Conservation (phyloP, 805 yeast species). For the Candida incommunis region DNA sequence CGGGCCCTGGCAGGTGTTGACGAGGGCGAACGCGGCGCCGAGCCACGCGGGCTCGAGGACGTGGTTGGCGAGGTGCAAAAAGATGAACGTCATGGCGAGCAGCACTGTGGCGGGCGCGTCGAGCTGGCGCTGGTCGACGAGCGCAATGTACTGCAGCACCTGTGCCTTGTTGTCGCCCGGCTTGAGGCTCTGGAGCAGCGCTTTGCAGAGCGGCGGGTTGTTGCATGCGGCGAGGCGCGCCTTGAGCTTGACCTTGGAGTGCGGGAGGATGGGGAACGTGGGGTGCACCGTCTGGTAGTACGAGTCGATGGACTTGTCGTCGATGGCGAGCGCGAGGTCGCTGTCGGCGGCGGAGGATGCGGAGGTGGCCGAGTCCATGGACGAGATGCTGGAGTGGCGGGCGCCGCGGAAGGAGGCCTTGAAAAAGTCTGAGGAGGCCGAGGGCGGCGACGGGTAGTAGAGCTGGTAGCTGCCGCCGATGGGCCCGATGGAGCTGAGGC, state of each 20-base stretch:
- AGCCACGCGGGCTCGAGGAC: conserved; percentile 20
- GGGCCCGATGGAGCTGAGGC: conserved; percentile 2
- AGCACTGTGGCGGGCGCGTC: conserved; percentile 15
- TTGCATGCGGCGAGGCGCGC: conserved; percentile 16
- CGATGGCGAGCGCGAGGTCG: not conserved
- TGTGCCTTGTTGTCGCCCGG: conserved; percentile 5
- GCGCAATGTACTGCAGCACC: conserved; percentile 4
- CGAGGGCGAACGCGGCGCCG: conserved; percentile 21
- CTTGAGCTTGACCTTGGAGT: conserved; percentile 18
- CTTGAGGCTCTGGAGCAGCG: conserved; percentile 14
- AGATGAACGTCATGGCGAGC: conserved; percentile 19
- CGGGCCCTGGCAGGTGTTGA: not conserved
- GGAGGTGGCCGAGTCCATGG: not conserved
- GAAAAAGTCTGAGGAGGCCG: conserved; percentile 4
- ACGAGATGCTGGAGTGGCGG: conserved; percentile 1
- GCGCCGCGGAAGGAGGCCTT: conserved; percentile 6
- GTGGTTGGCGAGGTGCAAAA: conserved; percentile 18
- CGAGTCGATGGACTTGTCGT: conserved; percentile 19
- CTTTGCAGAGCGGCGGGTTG: conserved; percentile 14
- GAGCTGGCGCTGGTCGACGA: conserved; percentile 4
- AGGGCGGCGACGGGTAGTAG: conserved; percentile 7
- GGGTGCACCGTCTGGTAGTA: conserved; percentile 26
- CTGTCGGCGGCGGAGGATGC: not conserved
- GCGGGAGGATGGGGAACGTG: conserved; percentile 24
- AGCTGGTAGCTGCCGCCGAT: too few species aligned